Base-by-base conservation (phyloP, 2,329 filamentous ascomycete species). In the Fusarium succisae region DNA sequence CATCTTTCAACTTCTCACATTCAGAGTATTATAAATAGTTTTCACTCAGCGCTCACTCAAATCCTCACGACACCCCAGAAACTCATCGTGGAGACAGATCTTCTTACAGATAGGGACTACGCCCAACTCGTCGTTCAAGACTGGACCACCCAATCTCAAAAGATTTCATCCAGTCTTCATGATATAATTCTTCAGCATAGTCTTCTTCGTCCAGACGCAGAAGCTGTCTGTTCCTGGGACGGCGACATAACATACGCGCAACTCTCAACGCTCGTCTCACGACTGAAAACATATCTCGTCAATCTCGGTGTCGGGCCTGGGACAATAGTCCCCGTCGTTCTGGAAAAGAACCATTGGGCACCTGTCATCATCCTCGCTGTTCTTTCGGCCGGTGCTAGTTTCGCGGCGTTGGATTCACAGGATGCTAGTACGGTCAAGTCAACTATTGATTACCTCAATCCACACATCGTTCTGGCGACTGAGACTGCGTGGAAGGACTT, bases 281-380 rank as follows among this genome's bases (percentile, higher is more conserved):
- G 80, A 8, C 79, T 87, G 2, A 82, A 83, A 4, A 81, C 81
- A 5, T 82, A 87, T 57, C 84, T 94, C 1, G 79, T 86, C 6
- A 83, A 85, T 28, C 80, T 85, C 18, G 89, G 89, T 1, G 84
- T 90, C 1, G 80, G 83, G 0, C 83, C 86, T 1, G 87, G 89
- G 15, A 84, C 88, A 13, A 83, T 92, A 8, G 87, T 95, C 3
- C 91, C 90, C 10, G 85, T 95, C 11, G 88, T 91, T 24, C 86
- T 94, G 77, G 90, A 93, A 48, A 95, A 94, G 82, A 93, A 89
- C 26, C 83, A 90, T 20, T 88, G 92, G 79, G 86, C 93, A 0
- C 92, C 94, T 54, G 83, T 94, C 44, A 87, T 91, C 12, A 91
- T 95, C 69, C 84, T 95, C 26, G 92, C 92, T 1, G 86, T 91